Percentiles rank a stretch among this genome's conserved stretches.
Conservation (phyloP, 2,329 filamentous ascomycete species). For the Colletotrichum karsti region DNA sequence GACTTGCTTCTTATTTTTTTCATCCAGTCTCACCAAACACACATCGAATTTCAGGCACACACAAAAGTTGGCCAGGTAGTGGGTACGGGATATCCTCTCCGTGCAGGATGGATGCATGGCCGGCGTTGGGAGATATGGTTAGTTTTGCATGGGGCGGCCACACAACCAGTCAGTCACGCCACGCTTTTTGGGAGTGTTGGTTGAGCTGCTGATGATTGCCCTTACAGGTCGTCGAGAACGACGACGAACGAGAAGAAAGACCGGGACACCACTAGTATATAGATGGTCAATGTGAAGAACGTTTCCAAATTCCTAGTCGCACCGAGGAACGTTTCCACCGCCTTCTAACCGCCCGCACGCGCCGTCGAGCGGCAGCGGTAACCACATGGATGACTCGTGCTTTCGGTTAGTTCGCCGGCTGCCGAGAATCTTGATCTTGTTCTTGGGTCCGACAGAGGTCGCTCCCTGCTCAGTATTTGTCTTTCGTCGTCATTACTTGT, state of each 20-base stretch:
- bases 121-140: conserved; percentile 29
- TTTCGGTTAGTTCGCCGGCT: not conserved
- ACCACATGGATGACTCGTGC: not conserved
- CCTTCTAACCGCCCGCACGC: not conserved
- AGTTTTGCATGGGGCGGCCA: conserved; percentile 21
- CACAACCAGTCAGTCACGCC: not conserved
- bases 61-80: not conserved
- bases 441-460: conserved; percentile 3
- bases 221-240: conserved; percentile 2
- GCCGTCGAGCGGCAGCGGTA: not conserved
- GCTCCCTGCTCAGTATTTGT: not conserved
- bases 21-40: conserved; percentile 7
- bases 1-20: not conserved
- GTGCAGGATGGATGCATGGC: conserved; percentile 25
- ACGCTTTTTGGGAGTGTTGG: not conserved
- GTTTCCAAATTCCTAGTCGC: not conserved
- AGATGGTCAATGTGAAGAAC: conserved; percentile 26
- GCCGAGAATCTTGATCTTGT: conserved; percentile 10
- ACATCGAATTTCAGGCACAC: not conserved
- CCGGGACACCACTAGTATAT: conserved; percentile 22
- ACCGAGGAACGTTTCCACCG: not conserved
- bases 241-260: conserved; percentile 9
- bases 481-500: not conserved
- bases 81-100: conserved; percentile 21
- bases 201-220: conserved; percentile 11